Conservation (phyloP, 1,284 basidiomycete genomes). For the Boletus austroedulis region DNA sequence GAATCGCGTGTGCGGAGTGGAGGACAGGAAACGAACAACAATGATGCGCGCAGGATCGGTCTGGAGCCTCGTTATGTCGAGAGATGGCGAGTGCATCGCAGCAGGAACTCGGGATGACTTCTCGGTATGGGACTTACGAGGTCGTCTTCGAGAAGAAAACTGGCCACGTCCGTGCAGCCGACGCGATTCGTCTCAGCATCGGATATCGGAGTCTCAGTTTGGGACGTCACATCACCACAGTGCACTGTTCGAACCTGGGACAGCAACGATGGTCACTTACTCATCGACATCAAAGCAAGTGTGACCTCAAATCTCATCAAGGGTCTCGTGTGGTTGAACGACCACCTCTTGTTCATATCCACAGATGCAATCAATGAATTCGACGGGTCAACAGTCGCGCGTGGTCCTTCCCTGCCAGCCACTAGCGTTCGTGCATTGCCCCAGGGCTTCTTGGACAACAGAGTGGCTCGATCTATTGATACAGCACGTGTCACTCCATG, state of each 20-base stretch:
- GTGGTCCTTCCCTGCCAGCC: neutral
- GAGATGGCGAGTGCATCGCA: neutral
- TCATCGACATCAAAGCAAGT: no score
- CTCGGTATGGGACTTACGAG: neutral
- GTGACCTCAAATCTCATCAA: neutral
- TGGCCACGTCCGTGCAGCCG: rapidly evolving
- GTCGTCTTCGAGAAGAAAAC: neutral
- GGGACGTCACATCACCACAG: neutral
- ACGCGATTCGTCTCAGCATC: neutral
- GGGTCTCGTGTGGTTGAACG: neutral
- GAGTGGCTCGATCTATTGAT: no score
- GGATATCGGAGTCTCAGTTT: neutral
- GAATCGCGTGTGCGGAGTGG: neutral
- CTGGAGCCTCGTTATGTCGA: neutral
- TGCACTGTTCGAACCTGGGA: neutral
- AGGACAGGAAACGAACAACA: neutral
- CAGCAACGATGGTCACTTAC: neutral
- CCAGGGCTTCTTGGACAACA: no score
- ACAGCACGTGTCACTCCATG: no score
- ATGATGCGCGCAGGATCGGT: neutral
- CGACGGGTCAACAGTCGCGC: neutral
- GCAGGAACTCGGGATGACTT: neutral
- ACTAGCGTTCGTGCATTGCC: neutral
- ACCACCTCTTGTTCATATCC: neutral
- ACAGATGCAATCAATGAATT: neutral